Conservation (phyloP, 2,329 filamentous ascomycete genomes). For the Diplodia corticola region DNA sequence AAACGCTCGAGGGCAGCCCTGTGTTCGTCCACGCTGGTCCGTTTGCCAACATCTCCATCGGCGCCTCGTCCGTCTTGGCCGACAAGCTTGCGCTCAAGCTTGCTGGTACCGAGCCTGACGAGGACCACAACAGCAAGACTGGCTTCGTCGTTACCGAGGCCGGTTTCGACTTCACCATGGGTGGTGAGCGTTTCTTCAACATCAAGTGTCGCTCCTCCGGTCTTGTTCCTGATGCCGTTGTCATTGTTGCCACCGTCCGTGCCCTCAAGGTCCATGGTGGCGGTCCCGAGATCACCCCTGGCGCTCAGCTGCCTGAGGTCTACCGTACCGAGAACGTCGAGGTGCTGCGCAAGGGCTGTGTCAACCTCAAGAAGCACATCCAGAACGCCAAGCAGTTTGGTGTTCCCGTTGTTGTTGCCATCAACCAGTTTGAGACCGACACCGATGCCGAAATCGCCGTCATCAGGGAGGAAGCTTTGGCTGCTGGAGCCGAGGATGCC, state of each 20-base stretch:
- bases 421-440: slow-evolving; percentile 95
- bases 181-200: slow-evolving; percentile 99
- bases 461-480: slow-evolving; percentile 85
- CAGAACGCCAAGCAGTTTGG: slow-evolving; percentile 85
- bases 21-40: slow-evolving; percentile 97
- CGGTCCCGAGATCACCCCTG: slow-evolving; percentile 88
- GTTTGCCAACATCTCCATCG: slow-evolving; percentile 98
- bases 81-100: slow-evolving; percentile 96
- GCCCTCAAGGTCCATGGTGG: slow-evolving; percentile 97
- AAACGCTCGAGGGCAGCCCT: slow-evolving; percentile 93
- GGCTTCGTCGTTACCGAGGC: slow-evolving; percentile 97
- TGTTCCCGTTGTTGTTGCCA: slow-evolving; percentile 90
- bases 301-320: slow-evolving; percentile 78
- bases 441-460: slow-evolving; percentile 88
- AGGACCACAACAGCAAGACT: slow-evolving; percentile 77
- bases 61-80: slow-evolving; percentile 90
- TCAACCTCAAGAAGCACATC: slow-evolving; percentile 96
- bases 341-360: slow-evolving; percentile 81
- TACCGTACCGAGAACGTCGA: slow-evolving; percentile 95
- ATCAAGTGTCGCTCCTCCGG: slow-evolving; percentile 98
- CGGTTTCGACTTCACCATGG: slow-evolving; percentile 99
- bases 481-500: slow-evolving; percentile 90
- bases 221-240: slow-evolving; percentile 86
- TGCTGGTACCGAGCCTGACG: slow-evolving; percentile 87
- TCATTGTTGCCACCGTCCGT: slow-evolving; percentile 92